Evolutionary conservation across 2,329 filamentous ascomycete genomes (phyloP).

Genomic region (Cladosporium sp.): DNA sequence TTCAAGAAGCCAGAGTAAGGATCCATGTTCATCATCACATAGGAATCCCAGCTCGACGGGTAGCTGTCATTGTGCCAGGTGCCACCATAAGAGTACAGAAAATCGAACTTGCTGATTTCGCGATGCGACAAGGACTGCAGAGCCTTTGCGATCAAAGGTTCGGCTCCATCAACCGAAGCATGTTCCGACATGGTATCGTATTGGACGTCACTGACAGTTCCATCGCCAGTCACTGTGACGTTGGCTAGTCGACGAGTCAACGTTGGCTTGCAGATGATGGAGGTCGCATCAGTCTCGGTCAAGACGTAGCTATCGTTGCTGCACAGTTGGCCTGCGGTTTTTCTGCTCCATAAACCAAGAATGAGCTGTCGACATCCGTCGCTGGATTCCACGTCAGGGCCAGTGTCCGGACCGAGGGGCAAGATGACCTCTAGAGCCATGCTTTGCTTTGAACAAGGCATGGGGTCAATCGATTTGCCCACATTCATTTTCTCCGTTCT

Average conservation of each 20-base stretch:
- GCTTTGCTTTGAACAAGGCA: neutral
- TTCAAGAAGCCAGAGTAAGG: slow-evolving; percentile 33
- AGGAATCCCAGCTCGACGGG: slow-evolving; percentile 42
- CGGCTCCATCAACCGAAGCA: too few species aligned
- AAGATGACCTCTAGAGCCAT: neutral
- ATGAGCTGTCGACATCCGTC: slow-evolving; percentile 14
- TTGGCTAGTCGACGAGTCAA: neutral
- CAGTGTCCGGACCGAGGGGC: neutral
- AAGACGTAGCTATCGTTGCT: neutral
- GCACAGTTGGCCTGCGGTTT: neutral
- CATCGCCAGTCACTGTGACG: neutral
- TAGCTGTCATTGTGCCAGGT: slow-evolving; percentile 46
- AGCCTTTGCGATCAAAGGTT: too few species aligned
- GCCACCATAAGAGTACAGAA: slow-evolving; percentile 9
- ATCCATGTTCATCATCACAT: slow-evolving; percentile 34
- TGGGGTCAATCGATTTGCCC: neutral
- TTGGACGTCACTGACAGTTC: neutral
- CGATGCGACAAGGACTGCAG: too few species aligned
- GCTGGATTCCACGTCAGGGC: neutral
- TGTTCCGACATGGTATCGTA: too few species aligned
- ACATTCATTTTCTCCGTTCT: neutral
- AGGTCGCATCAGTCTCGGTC: neutral
- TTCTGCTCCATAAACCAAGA: slow-evolving; percentile 27
- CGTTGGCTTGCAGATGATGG: neutral
- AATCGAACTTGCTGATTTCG: too few species aligned